phyloP scores from a whole-genome alignment of 345 rosid species.

The Erucastrum elatum region DNA sequence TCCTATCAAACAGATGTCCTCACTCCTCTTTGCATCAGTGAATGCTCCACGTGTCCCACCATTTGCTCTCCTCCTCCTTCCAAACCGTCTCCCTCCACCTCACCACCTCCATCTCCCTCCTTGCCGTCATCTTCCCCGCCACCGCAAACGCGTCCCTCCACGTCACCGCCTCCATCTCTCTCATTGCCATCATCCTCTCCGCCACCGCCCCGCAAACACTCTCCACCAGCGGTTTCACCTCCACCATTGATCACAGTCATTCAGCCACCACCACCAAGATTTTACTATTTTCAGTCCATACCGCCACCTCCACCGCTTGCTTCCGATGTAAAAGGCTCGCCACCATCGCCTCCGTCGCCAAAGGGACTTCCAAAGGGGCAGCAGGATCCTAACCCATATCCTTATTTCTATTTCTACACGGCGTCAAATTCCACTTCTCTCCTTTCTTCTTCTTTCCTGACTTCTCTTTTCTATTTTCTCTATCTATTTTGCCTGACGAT shows the following conservation, averaged over 20 bases:
- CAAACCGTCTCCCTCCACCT: constrained; percentile 17
- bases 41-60: constrained; percentile 41
- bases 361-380: constrained; percentile 33
- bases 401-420: constrained; percentile 38
- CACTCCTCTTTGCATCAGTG: constrained; percentile 42
- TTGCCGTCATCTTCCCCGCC: constrained; percentile 19
- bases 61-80: constrained; percentile 41
- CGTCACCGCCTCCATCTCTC: constrained; percentile 23
- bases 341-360: constrained; percentile 34
- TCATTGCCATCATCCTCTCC: constrained; percentile 18
- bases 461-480: constrained; percentile 18
- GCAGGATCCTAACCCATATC: constrained; percentile 37
- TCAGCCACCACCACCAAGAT: constrained; percentile 37
- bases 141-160: constrained; percentile 17
- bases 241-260: constrained; percentile 32
- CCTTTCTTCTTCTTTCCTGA: constrained; percentile 17
- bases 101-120: constrained; percentile 23
- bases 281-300: constrained; percentile 38
- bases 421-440: constrained; percentile 24
- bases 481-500: constrained; percentile 3
- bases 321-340: constrained; percentile 25
- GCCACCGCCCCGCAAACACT: constrained; percentile 20
- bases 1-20: constrained; percentile 29
- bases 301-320: constrained; percentile 34
- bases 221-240: constrained; percentile 14